A percentile compares a stretch with the other conserved stretches of the same genome.
These are phyloP conservation scores for Boletus coccyginus DNA, from an alignment of 768 basidiomycete genomes.

Conservation along the genomic window DNA sequence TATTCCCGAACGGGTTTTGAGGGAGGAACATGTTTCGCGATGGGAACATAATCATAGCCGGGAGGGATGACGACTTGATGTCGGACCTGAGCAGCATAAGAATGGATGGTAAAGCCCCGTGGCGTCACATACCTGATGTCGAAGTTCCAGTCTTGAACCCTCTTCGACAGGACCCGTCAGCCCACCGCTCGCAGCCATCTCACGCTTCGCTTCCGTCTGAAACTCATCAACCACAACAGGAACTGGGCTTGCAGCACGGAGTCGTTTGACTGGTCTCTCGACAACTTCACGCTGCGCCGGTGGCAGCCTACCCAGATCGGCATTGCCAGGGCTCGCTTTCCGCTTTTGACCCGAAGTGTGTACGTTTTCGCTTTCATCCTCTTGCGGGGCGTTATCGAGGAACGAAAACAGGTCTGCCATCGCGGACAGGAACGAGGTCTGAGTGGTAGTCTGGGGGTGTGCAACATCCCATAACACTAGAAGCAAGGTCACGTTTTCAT, in stretches of 20 bases:
- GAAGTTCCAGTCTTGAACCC: constrained; percentile 69
- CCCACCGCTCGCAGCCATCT: constrained; percentile 86
- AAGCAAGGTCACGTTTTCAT: too few species aligned
- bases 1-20: constrained; percentile 89
- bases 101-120: neutral
- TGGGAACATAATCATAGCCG: constrained; percentile 86
- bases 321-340: constrained; percentile 17
- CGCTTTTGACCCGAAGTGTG: constrained; percentile 20
- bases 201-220: constrained; percentile 89
- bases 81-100: constrained; percentile 57
- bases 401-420: constrained; percentile 34
- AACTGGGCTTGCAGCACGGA: constrained; percentile 57
- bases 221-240: constrained; percentile 91
- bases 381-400: constrained; percentile 21
- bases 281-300: constrained; percentile 28
- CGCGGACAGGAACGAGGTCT: neutral
- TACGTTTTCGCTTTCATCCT: constrained; percentile 27
- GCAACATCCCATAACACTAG: too few species aligned
- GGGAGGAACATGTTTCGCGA: constrained; percentile 87
- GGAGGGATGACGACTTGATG: constrained; percentile 97
- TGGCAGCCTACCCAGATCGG: constrained; percentile 1
- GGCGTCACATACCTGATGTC: constrained; percentile 59
- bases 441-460: too few species aligned
- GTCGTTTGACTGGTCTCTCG: constrained; percentile 48
- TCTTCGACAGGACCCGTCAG: constrained; percentile 71